Percentiles rank a stretch among this genome's conserved stretches.
Conservation (phyloP, 2,329 filamentous ascomycete genomes). For the Aspergillus hortae region DNA sequence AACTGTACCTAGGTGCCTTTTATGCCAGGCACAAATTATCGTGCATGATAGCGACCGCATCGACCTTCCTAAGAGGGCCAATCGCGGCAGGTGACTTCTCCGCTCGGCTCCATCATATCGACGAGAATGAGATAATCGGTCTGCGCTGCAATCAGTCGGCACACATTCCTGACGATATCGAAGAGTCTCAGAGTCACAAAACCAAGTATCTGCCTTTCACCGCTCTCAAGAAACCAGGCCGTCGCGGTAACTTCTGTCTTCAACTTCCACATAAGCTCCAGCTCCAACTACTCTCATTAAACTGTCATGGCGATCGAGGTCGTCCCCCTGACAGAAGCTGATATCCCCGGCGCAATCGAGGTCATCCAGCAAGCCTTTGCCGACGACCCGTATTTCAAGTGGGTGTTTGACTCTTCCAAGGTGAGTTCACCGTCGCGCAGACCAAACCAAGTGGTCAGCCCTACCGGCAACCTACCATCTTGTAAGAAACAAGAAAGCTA, state of each 20-base stretch:
- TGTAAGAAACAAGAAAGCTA: neutral
- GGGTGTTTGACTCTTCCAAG: conserved; percentile 60
- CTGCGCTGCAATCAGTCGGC: too few relatives aligned
- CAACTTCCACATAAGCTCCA: neutral
- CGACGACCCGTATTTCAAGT: conserved; percentile 64
- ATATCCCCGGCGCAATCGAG: conserved; percentile 62
- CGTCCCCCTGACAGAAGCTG: conserved; percentile 52
- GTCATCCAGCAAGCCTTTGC: conserved; percentile 65
- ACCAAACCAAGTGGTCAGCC: neutral
- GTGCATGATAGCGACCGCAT: neutral
- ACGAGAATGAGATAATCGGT: neutral
- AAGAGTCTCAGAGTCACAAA: too few relatives aligned
- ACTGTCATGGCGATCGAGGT: conserved; percentile 52
- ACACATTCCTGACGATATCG: too few relatives aligned
- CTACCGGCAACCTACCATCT: neutral
- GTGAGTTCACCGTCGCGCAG: conserved; percentile 33
- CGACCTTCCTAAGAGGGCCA: neutral
- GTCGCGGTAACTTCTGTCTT: too few relatives aligned
- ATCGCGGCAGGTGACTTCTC: neutral
- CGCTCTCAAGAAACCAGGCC: too few relatives aligned
- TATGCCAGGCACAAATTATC: neutral
- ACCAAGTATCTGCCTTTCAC: too few relatives aligned
- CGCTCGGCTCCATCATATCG: neutral
- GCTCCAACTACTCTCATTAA: neutral
- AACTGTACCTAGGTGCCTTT: too few relatives aligned